Evolutionary conservation across 306 rosid species (phyloP).

Genomic region (Vachellia collinsii): DNA sequence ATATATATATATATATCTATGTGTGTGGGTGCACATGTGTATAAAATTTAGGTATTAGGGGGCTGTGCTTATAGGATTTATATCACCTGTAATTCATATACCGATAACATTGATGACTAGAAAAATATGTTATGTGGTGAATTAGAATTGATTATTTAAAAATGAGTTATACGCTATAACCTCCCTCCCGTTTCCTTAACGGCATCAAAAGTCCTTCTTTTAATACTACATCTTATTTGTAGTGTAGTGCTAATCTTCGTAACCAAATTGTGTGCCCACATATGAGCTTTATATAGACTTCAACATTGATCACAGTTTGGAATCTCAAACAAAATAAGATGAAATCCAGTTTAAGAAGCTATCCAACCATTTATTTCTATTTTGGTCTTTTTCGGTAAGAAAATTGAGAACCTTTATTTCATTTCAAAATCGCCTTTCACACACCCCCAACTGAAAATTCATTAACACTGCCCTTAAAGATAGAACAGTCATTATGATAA

Average conservation of each 20-base stretch:
- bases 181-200: background rate
- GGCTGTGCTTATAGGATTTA: no score
- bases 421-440: background rate
- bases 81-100: no score
- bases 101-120: background rate
- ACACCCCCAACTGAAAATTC: background rate
- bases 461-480: background rate
- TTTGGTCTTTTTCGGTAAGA: background rate
- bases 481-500: background rate
- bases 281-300: background rate
- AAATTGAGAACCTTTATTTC: background rate
- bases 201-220: background rate
- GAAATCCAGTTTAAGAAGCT: background rate
- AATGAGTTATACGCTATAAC: background rate
- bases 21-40: no score
- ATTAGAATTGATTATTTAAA: background rate
- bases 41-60: no score
- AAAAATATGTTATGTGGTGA: no score
- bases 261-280: background rate
- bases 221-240: background rate
- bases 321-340: background rate
- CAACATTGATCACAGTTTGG: background rate
- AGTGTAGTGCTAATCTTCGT: background rate
- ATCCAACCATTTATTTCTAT: background rate
- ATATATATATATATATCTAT: no score